Evolutionary conservation across 345 rosid genomes (phyloP), one percentile per base, ranked within the genome.

Genomic region (Gossypium arboreum): DNA sequence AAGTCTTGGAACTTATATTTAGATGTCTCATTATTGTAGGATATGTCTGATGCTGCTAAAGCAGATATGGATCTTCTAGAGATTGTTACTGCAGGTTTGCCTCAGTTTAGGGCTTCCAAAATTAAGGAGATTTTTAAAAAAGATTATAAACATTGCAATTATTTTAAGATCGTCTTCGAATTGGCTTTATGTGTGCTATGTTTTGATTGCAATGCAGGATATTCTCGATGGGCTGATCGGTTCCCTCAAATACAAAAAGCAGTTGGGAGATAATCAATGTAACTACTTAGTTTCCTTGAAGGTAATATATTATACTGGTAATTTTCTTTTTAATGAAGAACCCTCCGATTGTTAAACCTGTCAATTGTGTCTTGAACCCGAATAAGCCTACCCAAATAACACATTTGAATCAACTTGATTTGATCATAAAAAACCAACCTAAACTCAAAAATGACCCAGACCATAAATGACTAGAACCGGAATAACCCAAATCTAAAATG

Each of bases 51-150:
- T 52, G 64, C 43, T 0, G 82, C 75, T 18, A 63, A 72, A 69
- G 77, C 60, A 48, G 86, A 89, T 17, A 69, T 69, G 66, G 97
- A 93, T 84, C 98, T 93, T 85, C 81, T 86, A 50, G 94, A 85
- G 72, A 91, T 89, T 81, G 78, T 89, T 66, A 78, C 75, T 56
- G 71, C 89, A 79, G 98, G 97, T 91, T 59, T 75, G 82, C 61
- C 66, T n/a, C 39, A 13, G 9, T 39, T 51, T 41, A 54, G 55
- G 10, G 12, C 22, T n/a, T 16, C 13, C 18, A 1, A 15, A 34
- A 34, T 63, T 62, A 9, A 39, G 41, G 43, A 39, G 48, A 44
- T 63, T 48, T 63, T 4, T 9, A 1, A 39, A 17, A 41, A 3
- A 9, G 45, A 34, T 2, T 20, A 12, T 34, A 2, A 18, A 59